Base-by-base conservation (phyloP, 2,329 filamentous ascomycete species). In the Cladophialophora immunda region DNA sequence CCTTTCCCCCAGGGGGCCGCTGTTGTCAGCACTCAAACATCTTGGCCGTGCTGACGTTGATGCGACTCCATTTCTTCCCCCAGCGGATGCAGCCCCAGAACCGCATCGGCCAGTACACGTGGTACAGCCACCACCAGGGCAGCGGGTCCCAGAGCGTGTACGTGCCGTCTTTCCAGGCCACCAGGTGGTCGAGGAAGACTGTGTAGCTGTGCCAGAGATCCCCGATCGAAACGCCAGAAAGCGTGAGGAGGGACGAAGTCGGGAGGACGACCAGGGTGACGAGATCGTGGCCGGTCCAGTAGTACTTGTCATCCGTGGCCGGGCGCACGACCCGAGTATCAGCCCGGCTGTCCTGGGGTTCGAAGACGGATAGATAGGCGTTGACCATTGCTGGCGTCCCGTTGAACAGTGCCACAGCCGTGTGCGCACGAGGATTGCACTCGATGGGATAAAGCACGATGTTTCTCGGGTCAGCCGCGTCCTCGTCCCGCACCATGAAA, bases 281-380 rank as follows among this genome's bases (percentile, higher is more conserved):
- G 0, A 92, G 62, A 64, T 92, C 90, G 69, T 92, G 88, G 0
- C 85, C 87, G n/a, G 89, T 74, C 89, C 89, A 92, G 76, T 90
- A 91, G 71, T 83, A 85, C 73, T 71, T 50, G 62, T 70, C 62
- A 75, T 65, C 47, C 66, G 65, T 54, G 17, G 25, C 38, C 3
- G 52, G 67, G 1, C 71, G 68, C 0, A 74, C 72, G 6, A 71
- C 66, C 6, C 3, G 27, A 32, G 15, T n/a, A 19, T 19, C 8
- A 6, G 27, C n/a, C 22, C 32, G 58, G 30, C 52, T 19, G 27
- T 62, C 13, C 29, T 15, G 27, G 11, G 47, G 19, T 8, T 56
- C 55, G 0, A 89, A 75, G 0, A 83, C 71, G 0, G 79, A 81
- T 15, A 90, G 76, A 69, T 90, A 91, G 2, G 81, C 83, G 27